Base-by-base conservation (phyloP, 805 yeast species). In the Zygoascus ofunaensis region DNA sequence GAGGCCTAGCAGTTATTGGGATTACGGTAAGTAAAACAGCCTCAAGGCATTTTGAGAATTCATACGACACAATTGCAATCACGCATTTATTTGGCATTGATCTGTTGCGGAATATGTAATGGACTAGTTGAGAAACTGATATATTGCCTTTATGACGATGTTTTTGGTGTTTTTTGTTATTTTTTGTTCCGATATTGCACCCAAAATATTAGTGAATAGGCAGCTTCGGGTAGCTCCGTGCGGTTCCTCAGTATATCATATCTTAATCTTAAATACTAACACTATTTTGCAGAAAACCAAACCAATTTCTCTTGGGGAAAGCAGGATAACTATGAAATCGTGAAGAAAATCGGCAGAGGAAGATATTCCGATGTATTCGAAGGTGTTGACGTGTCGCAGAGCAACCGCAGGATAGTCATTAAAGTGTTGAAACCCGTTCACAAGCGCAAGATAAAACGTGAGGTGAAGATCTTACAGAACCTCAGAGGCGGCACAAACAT, bases 361-460 rank as follows among this genome's bases (percentile, higher is more conserved):
- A 87, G 87, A 65, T 89, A 89, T 61, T 83, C 94, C 14, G 97
- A 89, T 66, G 97, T 89, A 39, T 89, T 89, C 57, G 77, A 86
- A 52, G 97, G 96, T 4, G 72, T 83, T 34, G 79, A 83, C 54
- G 47, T 64, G 46, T 60, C 71, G 35, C 73, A 74, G 46, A 77
- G 80, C 44, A 71, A 73, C 43, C 10, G 19, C 17, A 71, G 79
- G 43, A 79, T 89, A 55, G 95, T 89, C 42, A 84, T 89, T 58
- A 89, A 89, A 65, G 96, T 87, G 20, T 72, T 89, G 57, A 89
- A 89, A 62, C 97, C 97, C 2, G 95, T 89, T 26, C 87, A 87
- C 66, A 71, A 87, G 62, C 87, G 87, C 73, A 89, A 89, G 68
- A 89, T 89, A 54, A 84, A 85, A 65, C 73, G 97, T 55, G 97